A percentile compares a stretch with the other conserved stretches of the same genome.
Evolutionary conservation across 1,139 yeast genomes (phyloP).

Genomic region (Protomyces arabidopsidicola): DNA sequence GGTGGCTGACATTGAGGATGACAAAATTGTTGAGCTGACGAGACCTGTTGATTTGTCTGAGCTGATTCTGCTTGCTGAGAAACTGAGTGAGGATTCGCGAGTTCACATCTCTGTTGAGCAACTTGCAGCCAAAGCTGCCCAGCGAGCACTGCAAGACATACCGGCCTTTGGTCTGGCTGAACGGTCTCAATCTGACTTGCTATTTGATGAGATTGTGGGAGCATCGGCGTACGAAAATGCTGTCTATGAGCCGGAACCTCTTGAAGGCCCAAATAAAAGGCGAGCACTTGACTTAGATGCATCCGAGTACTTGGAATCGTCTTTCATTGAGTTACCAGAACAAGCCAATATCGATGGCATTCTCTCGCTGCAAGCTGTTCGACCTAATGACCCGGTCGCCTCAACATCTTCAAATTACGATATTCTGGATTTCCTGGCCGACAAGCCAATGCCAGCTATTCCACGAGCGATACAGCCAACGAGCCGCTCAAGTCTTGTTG

Average conservation of each 20-base stretch:
- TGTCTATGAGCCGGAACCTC: background rate
- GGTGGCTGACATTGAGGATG: conserved; percentile 37
- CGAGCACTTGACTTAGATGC: background rate
- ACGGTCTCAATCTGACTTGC: background rate
- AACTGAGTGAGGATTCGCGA: conserved; percentile 11
- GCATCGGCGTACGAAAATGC: background rate
- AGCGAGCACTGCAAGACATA: conserved; percentile 16
- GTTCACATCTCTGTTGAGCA: conserved; percentile 18
- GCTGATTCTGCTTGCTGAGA: conserved; percentile 22
- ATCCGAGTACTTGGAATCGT: conserved; percentile 12
- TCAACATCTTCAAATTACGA: background rate
- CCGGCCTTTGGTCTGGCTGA: conserved; percentile 23
- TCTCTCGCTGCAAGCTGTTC: conserved; percentile 15
- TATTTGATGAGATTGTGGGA: conserved; percentile 17
- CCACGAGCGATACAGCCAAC: background rate
- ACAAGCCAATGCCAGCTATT: background rate
- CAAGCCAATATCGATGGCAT: conserved; percentile 1
- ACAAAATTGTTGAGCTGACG: conserved; percentile 37
- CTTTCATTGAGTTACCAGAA: conserved; percentile 8
- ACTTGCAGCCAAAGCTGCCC: conserved; percentile 26
- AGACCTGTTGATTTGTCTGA: conserved; percentile 32
- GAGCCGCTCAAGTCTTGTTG: conserved; percentile 1
- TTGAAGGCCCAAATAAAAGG: background rate
- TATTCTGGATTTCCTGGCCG: conserved; percentile 9
- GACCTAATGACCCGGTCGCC: background rate